A percentile compares a stretch with the other conserved stretches of the same genome.
Evolutionary conservation across 108 stramenopile species (phyloP).

Genomic region (Skeletonema marinoi): DNA sequence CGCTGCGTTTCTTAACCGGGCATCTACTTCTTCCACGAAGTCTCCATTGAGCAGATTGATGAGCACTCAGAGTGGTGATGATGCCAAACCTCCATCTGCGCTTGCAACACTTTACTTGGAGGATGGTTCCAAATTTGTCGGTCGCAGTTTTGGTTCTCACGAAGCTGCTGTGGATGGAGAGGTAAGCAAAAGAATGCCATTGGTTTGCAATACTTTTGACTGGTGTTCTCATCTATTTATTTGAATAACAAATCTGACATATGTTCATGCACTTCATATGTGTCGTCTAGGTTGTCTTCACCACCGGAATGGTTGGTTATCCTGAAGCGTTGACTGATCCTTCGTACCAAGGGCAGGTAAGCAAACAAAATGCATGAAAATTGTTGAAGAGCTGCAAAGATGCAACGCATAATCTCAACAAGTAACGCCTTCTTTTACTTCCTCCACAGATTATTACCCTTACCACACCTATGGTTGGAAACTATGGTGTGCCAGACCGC

Average conservation of each 20-base stretch:
- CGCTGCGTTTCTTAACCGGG: conserved; percentile 15
- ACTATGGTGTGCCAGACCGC: conserved; percentile 97
- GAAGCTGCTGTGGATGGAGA: conserved; percentile 78
- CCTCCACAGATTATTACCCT: conserved; percentile 76
- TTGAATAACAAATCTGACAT: conserved; percentile 3
- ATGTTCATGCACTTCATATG: background rate
- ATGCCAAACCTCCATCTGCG: conserved; percentile 68
- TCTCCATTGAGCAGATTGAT: conserved; percentile 28
- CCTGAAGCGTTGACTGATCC: conserved; percentile 98
- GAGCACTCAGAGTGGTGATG: conserved; percentile 70
- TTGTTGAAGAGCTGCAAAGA: background rate
- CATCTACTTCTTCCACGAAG: background rate
- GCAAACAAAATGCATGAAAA: conserved; percentile 8
- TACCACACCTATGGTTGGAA: conserved; percentile 97
- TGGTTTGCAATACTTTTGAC: background rate
- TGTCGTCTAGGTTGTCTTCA: conserved; percentile 93
- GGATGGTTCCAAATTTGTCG: conserved; percentile 78
- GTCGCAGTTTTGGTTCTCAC: conserved; percentile 78
- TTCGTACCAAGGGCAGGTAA: conserved; percentile 94
- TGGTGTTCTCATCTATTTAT: background rate
- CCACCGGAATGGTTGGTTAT: conserved; percentile 99
- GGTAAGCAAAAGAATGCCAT: conserved; percentile 49
- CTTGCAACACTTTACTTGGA: conserved; percentile 81
- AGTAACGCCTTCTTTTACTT: background rate
- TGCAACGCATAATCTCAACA: background rate